These are phyloP conservation scores for Aspergillus sergii DNA, from an alignment of 2,329 filamentous ascomycete genomes.

Conservation along the genomic window DNA sequence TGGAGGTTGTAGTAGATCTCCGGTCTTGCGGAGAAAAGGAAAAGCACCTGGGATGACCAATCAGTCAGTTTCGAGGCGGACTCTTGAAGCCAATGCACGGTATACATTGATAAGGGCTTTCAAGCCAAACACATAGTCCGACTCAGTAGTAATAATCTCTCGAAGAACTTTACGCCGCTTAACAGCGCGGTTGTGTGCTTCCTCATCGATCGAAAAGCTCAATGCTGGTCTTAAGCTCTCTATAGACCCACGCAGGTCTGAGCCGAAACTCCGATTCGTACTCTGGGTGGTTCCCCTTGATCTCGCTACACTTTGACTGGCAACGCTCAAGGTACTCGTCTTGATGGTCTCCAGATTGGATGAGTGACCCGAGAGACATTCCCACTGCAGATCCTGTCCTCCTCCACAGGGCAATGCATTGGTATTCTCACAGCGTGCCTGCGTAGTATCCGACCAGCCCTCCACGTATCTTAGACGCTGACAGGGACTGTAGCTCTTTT, in stretches of 20 bases:
- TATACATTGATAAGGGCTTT: slow-evolving; percentile 81
- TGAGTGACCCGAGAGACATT: slow-evolving; percentile 74
- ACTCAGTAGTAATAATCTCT: slow-evolving; percentile 83
- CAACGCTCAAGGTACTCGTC: slow-evolving; percentile 77
- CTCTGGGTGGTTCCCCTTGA: slow-evolving; percentile 63
- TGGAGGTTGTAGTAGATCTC: slow-evolving; percentile 79
- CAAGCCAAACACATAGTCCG: slow-evolving; percentile 84
- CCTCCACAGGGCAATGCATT: slow-evolving; percentile 23
- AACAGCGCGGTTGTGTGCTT: slow-evolving; percentile 69
- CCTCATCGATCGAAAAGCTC: slow-evolving; percentile 62
- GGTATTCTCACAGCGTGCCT: slow-evolving; percentile 14
- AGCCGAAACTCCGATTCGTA: slow-evolving; percentile 57
- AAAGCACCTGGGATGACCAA: slow-evolving; percentile 63
- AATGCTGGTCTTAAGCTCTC: slow-evolving; percentile 57
- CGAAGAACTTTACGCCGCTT: slow-evolving; percentile 79
- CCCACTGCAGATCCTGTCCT: slow-evolving; percentile 47
- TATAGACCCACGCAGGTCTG: slow-evolving; percentile 65
- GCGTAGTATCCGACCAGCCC: slow-evolving; percentile 40
- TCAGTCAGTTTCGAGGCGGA: slow-evolving; percentile 16
- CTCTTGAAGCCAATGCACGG: not conserved
- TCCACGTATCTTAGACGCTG: slow-evolving; percentile 33
- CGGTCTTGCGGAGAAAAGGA: slow-evolving; percentile 70
- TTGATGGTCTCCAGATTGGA: slow-evolving; percentile 79
- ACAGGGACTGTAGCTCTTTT: slow-evolving; percentile 23
- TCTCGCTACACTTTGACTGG: slow-evolving; percentile 69